These are phyloP conservation scores for Carex cristatella DNA, from an alignment of 176 grass and related monocot species.

Conservation along the genomic window DNA sequence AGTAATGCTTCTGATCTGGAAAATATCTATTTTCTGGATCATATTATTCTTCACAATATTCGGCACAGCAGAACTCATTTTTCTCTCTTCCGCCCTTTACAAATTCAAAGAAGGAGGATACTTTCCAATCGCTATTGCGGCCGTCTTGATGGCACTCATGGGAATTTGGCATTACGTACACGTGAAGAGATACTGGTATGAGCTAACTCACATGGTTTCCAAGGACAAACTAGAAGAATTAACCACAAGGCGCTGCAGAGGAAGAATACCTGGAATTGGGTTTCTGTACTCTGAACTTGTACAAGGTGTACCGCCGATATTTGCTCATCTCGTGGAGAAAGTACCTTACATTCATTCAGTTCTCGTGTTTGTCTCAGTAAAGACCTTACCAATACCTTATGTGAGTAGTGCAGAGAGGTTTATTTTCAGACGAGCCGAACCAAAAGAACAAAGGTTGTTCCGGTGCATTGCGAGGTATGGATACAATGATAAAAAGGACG, in stretches of 20 bases:
- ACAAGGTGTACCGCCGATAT: conserved; percentile 72
- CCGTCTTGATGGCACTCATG: conserved; percentile 47
- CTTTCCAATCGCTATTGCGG: conserved; percentile 48
- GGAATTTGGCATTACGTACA: conserved; percentile 77
- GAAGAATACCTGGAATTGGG: conserved; percentile 47
- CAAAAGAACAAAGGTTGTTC: conserved; percentile 23
- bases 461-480: conserved; percentile 67
- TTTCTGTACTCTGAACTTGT: conserved; percentile 80
- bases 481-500: conserved; percentile 58
- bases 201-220: conserved; percentile 40
- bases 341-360: conserved; percentile 63
- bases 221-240: conserved; percentile 29
- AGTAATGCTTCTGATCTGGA: conserved; percentile 57
- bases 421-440: conserved; percentile 49
- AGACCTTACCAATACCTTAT: conserved; percentile 55
- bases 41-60: conserved; percentile 46
- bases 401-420: conserved; percentile 44
- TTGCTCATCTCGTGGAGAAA: conserved; percentile 56
- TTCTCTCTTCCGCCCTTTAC: conserved; percentile 67
- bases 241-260: background rate
- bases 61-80: conserved; percentile 38
- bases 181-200: conserved; percentile 38
- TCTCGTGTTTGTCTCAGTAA: conserved; percentile 63
- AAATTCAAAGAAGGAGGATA: conserved; percentile 62
- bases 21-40: conserved; percentile 34